phyloP scores from a whole-genome alignment of 2,329 filamentous ascomycete species.

The Phyllosticta citrichinensis region DNA sequence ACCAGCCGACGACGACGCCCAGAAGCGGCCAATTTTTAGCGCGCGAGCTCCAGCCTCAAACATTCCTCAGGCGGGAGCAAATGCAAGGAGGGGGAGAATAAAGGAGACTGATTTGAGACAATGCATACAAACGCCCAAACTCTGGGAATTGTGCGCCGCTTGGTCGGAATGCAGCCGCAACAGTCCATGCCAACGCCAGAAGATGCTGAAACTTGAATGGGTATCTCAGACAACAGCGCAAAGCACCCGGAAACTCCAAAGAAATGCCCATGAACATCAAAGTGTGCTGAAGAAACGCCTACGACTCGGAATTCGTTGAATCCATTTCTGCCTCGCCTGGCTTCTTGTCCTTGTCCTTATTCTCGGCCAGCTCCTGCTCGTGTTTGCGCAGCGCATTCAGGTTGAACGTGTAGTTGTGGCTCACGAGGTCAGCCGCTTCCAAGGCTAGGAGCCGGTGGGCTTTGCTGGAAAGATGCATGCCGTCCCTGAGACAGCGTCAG shows the following conservation, averaged over 20 bases:
- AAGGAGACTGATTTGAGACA: slow-evolving; percentile 11
- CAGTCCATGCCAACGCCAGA: slow-evolving; percentile 9
- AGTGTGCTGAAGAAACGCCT: neutral
- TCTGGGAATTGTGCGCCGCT: slow-evolving; percentile 7
- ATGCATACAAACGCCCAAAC: slow-evolving; percentile 11
- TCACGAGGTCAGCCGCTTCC: slow-evolving; percentile 24
- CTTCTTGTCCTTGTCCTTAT: neutral
- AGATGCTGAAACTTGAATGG: slow-evolving; percentile 11
- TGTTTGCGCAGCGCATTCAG: slow-evolving; percentile 14
- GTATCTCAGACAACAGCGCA: slow-evolving; percentile 9
- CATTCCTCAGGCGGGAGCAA: slow-evolving; percentile 19
- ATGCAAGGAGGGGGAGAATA: slow-evolving; percentile 28
- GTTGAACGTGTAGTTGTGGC: slow-evolving; percentile 23
- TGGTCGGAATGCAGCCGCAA: slow-evolving; percentile 8
- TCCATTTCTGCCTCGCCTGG: neutral
- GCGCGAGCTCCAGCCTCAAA: slow-evolving; percentile 20
- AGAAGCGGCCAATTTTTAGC: slow-evolving; percentile 23
- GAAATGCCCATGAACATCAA: slow-evolving; percentile 2
- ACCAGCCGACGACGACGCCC: slow-evolving; percentile 14
- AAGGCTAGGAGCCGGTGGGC: slow-evolving; percentile 27
- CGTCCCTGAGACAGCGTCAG: slow-evolving; percentile 20
- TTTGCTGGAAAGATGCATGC: slow-evolving; percentile 23
- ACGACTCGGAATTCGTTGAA: neutral
- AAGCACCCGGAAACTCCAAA: slow-evolving; percentile 4
- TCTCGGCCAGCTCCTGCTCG: slow-evolving; percentile 3